Base-by-base conservation (phyloP, 1,284 basidiomycete genomes). In the Athelia psychrophila region DNA sequence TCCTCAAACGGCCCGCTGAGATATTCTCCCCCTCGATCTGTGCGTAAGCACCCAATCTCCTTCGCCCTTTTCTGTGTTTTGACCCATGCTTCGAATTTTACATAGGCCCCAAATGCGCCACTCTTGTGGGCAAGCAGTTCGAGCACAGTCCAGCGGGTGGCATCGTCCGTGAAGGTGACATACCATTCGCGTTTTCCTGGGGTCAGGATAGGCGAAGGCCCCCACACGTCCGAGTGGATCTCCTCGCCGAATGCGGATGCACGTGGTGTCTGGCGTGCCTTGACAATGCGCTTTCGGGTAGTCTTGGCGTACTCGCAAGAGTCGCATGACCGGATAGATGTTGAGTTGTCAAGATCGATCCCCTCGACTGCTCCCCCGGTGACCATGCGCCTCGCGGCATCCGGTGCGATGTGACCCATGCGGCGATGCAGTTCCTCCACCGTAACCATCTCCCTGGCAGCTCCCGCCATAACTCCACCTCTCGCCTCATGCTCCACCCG, bases 151-250 rank as follows among this genome's bases (percentile, higher is more conserved):
- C 47, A 50, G 1, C 64, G 56, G 1, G 56, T 56, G 0, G 40
- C 22, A 44, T 58, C 60, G 47, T 71, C 65, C 2, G 61, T 70
- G 55, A 66, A 67, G 0, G 58, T 56, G 16, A 61, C 52, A 42
- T 57, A 63, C 50, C 69, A 73, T 2, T n/a, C 18, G 38, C n/a
- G 60, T 51, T 1, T 60, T 51, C 1, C 60, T 52, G 18, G 66
- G 2, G 66, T 65, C 46, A 55, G 44, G 1, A 63, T 55, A 2
- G 50, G 53, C 2, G 73, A 51, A 20, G 66, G 65, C n/a, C 72
- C 74, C 73, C 72, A 74, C 5, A 72, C 32, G 50, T 77, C 71
- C 2, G 61, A 63, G 48, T 71, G 65, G 13, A 71, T 58, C 3
- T 70, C 58, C 27, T 71, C 68, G 1, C 71, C 71, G 50, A 72